Base-by-base conservation (phyloP, 176 grass and related monocot genomes). In the Poa pratensis region DNA sequence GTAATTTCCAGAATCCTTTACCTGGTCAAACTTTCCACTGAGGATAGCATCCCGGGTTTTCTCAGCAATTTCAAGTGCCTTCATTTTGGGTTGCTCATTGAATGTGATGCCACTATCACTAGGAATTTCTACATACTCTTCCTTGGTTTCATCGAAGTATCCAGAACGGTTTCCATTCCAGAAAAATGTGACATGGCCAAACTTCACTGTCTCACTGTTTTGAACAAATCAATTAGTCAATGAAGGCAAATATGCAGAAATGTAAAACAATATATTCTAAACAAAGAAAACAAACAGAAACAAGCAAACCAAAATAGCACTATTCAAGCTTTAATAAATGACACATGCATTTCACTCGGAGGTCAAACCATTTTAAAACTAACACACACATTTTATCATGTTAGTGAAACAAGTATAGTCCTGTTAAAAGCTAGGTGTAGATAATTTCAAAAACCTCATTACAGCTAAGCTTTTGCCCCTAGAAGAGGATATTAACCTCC, bases 101-200 rank as follows among this genome's bases (percentile, higher is more conserved):
- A 99, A 99, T 69, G 96, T 99, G 80, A 99, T 99, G 73, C 96
- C 96, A 76, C 13, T 71, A n/a, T 99, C 96, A 82, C 96, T 99
- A 59, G 91, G 96, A 85, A 99, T 76, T 81, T 99, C 96, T 11
- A 96, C 88, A 49, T 99, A 99, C 66, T 96, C 89, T 89, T 99
- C 96, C 91, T 90, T 96, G 1, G 86, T 79, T 49, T 87, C 62
- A 55, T 99, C 91, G n/a, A 99, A 99, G 81, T 92, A 99, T 62
- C 96, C 96, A 1, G 96, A 99, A 43, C 96, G 96, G 80, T 99
- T 99, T n/a, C 96, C 96, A 3, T 99, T 99, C 96, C 96, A 99
- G 94, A 99, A 99, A 89, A 99, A 99, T 43, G 96, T 99, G 82
- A 99, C 96, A 73, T 99, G 96, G 55, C 96, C 96, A 65, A 99